These are phyloP conservation scores for Onygena corvina DNA, from an alignment of 2,329 filamentous ascomycete genomes.

Conservation along the genomic window DNA sequence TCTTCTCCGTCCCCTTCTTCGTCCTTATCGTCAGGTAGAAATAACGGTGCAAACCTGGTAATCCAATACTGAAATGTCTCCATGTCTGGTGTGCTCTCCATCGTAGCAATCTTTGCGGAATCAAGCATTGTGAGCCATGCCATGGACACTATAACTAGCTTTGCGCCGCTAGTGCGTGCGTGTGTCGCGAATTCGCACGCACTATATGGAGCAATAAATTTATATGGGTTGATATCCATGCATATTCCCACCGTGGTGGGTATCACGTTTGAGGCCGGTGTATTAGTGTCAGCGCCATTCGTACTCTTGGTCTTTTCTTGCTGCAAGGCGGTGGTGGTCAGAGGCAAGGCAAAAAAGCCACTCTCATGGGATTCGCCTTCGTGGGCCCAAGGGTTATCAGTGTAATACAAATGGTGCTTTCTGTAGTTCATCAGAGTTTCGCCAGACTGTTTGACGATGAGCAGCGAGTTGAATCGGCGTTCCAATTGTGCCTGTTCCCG, in stretches of 20 bases:
- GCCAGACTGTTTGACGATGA: slow-evolving; percentile 46
- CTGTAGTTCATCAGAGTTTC: slow-evolving; percentile 48
- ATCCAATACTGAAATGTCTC: slow-evolving; percentile 54
- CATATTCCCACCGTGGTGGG: slow-evolving; percentile 39
- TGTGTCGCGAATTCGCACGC: slow-evolving; percentile 50
- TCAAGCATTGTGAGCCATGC: slow-evolving; percentile 48
- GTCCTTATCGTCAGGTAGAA: slow-evolving; percentile 23
- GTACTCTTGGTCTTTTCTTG: neutral
- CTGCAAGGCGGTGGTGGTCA: neutral
- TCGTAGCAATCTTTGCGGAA: slow-evolving; percentile 36
- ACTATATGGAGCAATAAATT: slow-evolving; percentile 46
- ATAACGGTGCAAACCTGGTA: slow-evolving; percentile 44
- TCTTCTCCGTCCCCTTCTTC: slow-evolving; percentile 15
- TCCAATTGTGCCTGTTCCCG: slow-evolving; percentile 4
- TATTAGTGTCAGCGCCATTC: neutral
- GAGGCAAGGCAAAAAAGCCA: slow-evolving; percentile 23
- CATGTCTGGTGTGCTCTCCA: slow-evolving; percentile 41
- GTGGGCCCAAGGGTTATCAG: slow-evolving; percentile 52
- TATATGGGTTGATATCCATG: slow-evolving; percentile 51
- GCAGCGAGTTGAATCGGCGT: slow-evolving; percentile 45
- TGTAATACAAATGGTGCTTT: slow-evolving; percentile 55
- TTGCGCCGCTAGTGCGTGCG: slow-evolving; percentile 38
- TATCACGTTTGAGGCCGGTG: slow-evolving; percentile 16
- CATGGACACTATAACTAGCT: slow-evolving; percentile 49
- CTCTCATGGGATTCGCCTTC: slow-evolving; percentile 32